Evolutionary conservation across 2,329 filamentous ascomycete genomes (phyloP).

Genomic region (Colletotrichum sp.): DNA sequence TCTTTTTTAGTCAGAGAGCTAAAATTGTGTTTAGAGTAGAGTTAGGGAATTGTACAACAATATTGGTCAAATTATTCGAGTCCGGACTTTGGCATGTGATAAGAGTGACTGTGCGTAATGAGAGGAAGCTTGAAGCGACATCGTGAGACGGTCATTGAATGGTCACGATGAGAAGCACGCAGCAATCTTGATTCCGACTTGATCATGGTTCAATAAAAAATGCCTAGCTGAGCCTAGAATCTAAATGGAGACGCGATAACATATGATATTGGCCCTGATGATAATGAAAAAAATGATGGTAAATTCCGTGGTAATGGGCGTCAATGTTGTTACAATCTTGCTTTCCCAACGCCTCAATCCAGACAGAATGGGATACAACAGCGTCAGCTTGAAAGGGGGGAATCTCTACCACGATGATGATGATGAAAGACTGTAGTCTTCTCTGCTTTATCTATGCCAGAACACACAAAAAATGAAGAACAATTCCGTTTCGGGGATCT

Average conservation of each 20-base stretch:
- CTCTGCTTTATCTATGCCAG: neutral
- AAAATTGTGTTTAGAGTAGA: neutral
- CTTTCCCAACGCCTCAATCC: neutral
- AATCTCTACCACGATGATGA: neutral
- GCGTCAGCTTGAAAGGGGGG: neutral
- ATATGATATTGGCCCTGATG: neutral
- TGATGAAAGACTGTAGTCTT: neutral
- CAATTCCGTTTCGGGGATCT: neutral
- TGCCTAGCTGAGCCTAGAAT: neutral
- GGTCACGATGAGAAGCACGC: neutral
- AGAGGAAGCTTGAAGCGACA: neutral
- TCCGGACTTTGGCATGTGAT: neutral
- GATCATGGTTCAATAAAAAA: neutral
- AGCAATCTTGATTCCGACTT: accelerated
- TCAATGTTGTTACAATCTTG: slow-evolving; percentile 1
- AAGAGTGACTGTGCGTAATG: neutral
- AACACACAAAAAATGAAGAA: neutral
- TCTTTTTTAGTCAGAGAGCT: neutral
- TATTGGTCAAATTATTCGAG: neutral
- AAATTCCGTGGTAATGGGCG: neutral
- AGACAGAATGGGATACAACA: neutral
- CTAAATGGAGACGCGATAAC: neutral
- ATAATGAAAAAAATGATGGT: neutral
- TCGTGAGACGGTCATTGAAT: neutral
- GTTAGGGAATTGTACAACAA: neutral